Evolutionary conservation across 176 grass and related monocot species (phyloP), one percentile per base, ranked within the genome.

Genomic region (Rhynchospora tenuis): DNA sequence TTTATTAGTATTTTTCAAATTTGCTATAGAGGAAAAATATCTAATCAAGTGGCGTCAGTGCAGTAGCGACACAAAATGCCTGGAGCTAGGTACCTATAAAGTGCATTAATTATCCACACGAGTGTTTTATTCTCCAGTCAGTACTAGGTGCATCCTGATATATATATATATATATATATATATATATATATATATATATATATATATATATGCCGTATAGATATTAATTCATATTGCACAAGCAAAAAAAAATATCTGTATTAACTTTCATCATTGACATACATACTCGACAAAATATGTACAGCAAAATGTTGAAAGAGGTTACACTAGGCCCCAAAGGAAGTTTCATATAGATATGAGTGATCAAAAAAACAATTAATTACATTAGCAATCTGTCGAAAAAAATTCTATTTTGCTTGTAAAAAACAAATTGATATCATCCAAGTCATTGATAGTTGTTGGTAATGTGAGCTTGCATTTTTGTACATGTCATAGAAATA

Each of bases 1-100:
- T 64, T 24, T 3, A 64, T 64, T 64, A 3, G 5, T 28, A 23
- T 13, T 13, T 38, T n/a, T 64, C 8, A 8, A n/a, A 9, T 1
- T 68, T 16, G 50, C 50, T 77, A 28, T 9, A 72, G 50, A 56
- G 27, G 0, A 77, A 56, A 19, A 3, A 56, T 27, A 77, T 77
- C 73, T 17, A 56, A 77, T 77, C 50, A 77, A 77, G 24, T 77
- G 47, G 47, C 22, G 10, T 19, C 16, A 56, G 17, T 17, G 55
- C 55, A 28, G 73, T 56, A 54, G 48, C 73, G 28, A 16, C 26
- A 55, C 73, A 77, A 77, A 77, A 77, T 77, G 73, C 73, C 48
- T 56, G 73, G 73, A 77, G 73, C 50, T 56, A 76, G 11, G 5
- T 9, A 16, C 5, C 67, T 42, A 67, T 42, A 44, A 42, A 24